Evolutionary conservation across 140 eudicot species (phyloP), one percentile per base, ranked within the genome.

Genomic region (Cichorium intybus): DNA sequence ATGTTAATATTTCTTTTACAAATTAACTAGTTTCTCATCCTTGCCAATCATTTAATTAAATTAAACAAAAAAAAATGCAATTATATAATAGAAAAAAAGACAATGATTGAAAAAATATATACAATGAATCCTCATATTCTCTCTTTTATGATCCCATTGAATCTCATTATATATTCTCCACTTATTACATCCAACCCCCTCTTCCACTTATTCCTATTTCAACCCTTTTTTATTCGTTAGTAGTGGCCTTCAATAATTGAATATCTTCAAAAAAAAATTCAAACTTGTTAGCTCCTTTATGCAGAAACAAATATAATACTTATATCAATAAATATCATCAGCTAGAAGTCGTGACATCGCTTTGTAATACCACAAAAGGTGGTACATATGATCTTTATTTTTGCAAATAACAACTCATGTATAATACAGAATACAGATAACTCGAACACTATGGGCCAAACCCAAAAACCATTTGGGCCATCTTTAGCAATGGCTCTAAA

Each of bases 401-500:
- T 43, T 26, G 27, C 15, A 29, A 47, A 0, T 46, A 10, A 27
- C 28, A 64, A 65, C 49, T 18, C 20, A 17, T 27, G 7, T 62
- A 43, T 7, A 14, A 5, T 7, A 29, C 26, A 21, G 8, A 14
- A 5, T 7, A 29, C 26, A 21, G 8, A 17, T 37, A 69, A 27
- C 23, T 47, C 34, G 11, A n/a, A 49, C 29, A 50, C 43, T 61
- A 82, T 48, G 77, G 39, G 24, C 47, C 73, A 64, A 81, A 77
- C 14, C 87, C 80, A 10, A 85, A 72, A 57, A 86, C 62, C 24
- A 17, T 57, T 41, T 84, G 81, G 11, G 84, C 90, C 14, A 86
- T 68, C 73, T 46, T 73, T 34, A 90, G 65, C 81, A 86, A 77
- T 48, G 89, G 80, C 66, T 90, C 79, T 23, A 90, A 64, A 24